Base-by-base conservation (phyloP, 1,284 basidiomycete species). In the Cryptococcus jaspeensis region DNA sequence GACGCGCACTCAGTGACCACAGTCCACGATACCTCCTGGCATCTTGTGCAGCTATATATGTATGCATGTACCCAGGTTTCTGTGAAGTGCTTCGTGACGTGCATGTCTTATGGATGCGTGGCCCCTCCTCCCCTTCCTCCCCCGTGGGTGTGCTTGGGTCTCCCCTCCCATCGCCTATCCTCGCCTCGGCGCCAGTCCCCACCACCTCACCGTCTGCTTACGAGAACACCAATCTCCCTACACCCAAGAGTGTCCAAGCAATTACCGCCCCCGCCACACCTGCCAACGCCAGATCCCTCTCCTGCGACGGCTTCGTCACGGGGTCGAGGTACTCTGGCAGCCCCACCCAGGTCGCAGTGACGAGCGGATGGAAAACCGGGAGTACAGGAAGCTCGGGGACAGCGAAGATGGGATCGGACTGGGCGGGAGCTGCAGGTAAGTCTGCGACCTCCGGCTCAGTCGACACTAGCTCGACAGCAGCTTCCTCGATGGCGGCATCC, bases 251-350 rank as follows among this genome's bases (percentile, higher is more conserved):
- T 13, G 41, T 32, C 9, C 44, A 44, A 18, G 43, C 56, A 12
- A 49, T 18, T 2, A 56, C 56, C 1, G 60, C 63, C 12, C 68
- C 68, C 8, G 56, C 50, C 3, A 63, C 16, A 4, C 60, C 53
- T 1, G 63, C 66, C 0, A 62, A 43, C 3, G 56, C 64, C 39
- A 70, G 52, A 43, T 70, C 66, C 16, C 69, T 64, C 38, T 70
- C 63, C 12, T 53, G 50, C 9, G 65, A 65, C 2, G 69, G 65
- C 20, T 64, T 49, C 1, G 62, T 49, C 18, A 70, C 32, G n/a
- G 56, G 44, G 7, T 59, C 53, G 22, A 70, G 56, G 35, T 62
- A 64, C 3, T 50, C 40, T 4, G 62, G 50, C 2, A 62, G 41
- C 38, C 60, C 57, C 0, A 44, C 36, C 18, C 67, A 58, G 0